Conservation (phyloP, 257 asterid genomes). For the Prunella vulgaris region DNA sequence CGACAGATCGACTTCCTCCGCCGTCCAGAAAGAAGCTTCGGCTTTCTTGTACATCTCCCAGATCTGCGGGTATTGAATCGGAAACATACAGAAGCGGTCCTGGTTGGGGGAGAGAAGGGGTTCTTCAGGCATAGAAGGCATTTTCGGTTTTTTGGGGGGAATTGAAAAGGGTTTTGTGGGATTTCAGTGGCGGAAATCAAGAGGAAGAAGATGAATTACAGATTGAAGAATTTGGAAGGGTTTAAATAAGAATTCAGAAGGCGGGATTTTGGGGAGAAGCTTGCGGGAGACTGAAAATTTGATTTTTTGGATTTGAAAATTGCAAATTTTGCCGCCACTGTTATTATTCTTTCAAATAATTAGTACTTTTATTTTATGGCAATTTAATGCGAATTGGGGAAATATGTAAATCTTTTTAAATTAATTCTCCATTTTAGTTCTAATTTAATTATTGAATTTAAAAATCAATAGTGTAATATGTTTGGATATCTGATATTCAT, state of each 20-base stretch:
- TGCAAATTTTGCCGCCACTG: background rate
- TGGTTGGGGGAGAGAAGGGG: conserved; percentile 75
- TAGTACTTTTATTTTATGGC: background rate
- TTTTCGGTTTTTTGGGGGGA: conserved; percentile 7
- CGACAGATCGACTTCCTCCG: conserved; percentile 87
- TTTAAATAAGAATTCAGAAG: conserved; percentile 23
- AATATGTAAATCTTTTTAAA: background rate
- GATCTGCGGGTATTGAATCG: conserved; percentile 82
- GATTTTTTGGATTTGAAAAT: background rate
- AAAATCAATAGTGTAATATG: background rate
- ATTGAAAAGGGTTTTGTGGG: background rate
- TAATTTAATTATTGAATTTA: background rate
- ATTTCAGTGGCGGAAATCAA: background rate
- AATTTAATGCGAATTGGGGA: background rate
- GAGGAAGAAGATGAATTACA: background rate
- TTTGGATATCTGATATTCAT: background rate
- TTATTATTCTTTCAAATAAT: background rate
- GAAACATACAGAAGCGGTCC: conserved; percentile 96
- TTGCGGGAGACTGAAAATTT: conserved; percentile 46
- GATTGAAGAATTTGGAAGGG: background rate
- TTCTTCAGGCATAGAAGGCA: conserved; percentile 83
- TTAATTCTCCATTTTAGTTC: background rate
- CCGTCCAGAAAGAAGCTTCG: conserved; percentile 96
- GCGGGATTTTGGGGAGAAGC: conserved; percentile 40
- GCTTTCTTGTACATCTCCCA: conserved; percentile 99